phyloP scores from a whole-genome alignment of 805 yeast genomes.

The Candida koratica region DNA sequence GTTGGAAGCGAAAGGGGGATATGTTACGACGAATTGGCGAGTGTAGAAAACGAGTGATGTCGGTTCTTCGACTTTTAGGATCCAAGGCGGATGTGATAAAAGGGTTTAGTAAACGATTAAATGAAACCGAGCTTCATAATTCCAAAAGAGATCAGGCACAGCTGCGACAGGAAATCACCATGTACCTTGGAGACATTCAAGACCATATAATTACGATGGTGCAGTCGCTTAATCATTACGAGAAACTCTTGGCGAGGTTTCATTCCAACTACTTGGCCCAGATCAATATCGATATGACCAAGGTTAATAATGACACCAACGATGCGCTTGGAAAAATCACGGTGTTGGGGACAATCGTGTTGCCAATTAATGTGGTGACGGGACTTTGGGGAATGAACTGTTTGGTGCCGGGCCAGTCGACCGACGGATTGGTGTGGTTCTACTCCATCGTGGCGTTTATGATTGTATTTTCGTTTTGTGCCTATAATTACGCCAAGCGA shows the following conservation, averaged over 20 bases:
- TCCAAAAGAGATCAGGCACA: conserved; percentile 37
- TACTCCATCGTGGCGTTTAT: conserved; percentile 35
- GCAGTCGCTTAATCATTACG: conserved; percentile 90
- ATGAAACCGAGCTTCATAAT: conserved; percentile 35
- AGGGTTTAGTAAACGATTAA: conserved; percentile 89
- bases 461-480: conserved; percentile 32
- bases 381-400: conserved; percentile 99
- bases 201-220: conserved; percentile 98
- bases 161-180: conserved; percentile 66
- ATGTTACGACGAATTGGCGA: conserved; percentile 95
- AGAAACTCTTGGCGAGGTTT: conserved; percentile 87
- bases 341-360: conserved; percentile 87
- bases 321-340: conserved; percentile 94
- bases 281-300: conserved; percentile 95
- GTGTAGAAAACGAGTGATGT: conserved; percentile 91
- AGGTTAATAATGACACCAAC: conserved; percentile 93
- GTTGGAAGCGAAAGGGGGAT: conserved; percentile 90
- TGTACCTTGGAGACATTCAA: conserved; percentile 95
- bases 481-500: conserved; percentile 38
- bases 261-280: conserved; percentile 96
- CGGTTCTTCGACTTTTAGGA: conserved; percentile 75
- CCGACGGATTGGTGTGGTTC: conserved; percentile 40
- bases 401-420: conserved; percentile 84
- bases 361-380: conserved; percentile 92
- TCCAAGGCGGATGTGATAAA: conserved; percentile 97